A percentile compares a stretch with the other conserved stretches of the same genome.
These are phyloP conservation scores for Alternaria viburni DNA, from an alignment of 2,329 filamentous ascomycete genomes.

Conservation along the genomic window DNA sequence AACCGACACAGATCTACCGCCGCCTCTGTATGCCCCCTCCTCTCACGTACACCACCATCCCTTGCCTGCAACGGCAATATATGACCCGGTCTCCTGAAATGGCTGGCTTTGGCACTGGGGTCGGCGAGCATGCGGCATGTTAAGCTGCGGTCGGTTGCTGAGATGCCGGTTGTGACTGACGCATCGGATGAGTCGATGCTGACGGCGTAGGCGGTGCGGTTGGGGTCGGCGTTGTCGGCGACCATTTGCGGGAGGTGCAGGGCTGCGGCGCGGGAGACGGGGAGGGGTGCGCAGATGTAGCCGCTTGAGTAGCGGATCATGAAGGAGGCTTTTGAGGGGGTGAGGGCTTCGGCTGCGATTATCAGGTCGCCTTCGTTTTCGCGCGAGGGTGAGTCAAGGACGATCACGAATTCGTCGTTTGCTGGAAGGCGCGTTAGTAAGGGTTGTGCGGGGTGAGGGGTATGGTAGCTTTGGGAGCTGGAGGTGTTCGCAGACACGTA, in stretches of 20 bases:
- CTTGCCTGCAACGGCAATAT: constrained; percentile 83
- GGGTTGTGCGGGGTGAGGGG: neutral
- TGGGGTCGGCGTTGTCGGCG: constrained; percentile 73
- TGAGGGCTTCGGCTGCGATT: constrained; percentile 85
- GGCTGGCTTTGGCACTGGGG: constrained; percentile 57
- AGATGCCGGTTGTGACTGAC: constrained; percentile 79
- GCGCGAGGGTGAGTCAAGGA: constrained; percentile 88
- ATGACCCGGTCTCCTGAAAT: constrained; percentile 85
- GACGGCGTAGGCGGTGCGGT: constrained; percentile 91
- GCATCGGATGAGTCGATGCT: constrained; percentile 80
- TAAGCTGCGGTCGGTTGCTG: constrained; percentile 82
- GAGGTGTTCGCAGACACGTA: constrained; percentile 20
- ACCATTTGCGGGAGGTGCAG: constrained; percentile 94
- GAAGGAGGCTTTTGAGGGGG: constrained; percentile 91
- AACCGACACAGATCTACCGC: constrained; percentile 88
- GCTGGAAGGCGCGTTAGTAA: constrained; percentile 28
- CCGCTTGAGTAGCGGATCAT: constrained; percentile 90
- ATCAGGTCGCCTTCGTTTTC: constrained; percentile 99
- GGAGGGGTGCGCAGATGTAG: constrained; percentile 87
- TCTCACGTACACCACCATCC: constrained; percentile 78
- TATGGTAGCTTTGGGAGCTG: neutral
- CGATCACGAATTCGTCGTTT: constrained; percentile 87
- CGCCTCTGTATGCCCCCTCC: constrained; percentile 91
- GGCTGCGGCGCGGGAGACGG: constrained; percentile 68
- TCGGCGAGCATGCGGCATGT: constrained; percentile 81